Percentiles rank a stretch among this genome's conserved stretches.
These are phyloP conservation scores for Linanthus parryae DNA, from an alignment of 148 eudicot species.

Conservation along the genomic window DNA sequence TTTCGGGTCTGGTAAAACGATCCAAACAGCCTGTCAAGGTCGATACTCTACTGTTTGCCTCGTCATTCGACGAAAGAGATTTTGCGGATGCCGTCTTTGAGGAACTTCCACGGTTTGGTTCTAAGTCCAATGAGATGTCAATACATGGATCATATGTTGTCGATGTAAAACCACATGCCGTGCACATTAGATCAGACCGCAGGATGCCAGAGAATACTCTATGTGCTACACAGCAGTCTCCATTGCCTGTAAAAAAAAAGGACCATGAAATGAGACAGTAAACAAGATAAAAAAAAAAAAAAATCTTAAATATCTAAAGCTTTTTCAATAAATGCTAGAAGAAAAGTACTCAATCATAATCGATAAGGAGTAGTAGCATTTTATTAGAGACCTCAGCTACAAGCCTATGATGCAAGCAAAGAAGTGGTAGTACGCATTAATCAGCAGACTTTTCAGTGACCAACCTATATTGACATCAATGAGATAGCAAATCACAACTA, in stretches of 20 bases:
- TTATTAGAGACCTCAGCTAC: too few relatives aligned
- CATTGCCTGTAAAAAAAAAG: slow-evolving; percentile 52
- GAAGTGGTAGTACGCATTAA: not conserved
- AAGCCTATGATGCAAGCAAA: not conserved
- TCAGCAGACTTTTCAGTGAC: not conserved
- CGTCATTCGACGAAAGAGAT: slow-evolving; percentile 40
- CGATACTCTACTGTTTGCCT: slow-evolving; percentile 24
- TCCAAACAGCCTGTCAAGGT: slow-evolving; percentile 65
- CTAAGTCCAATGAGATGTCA: slow-evolving; percentile 73
- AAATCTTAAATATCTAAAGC: too few relatives aligned
- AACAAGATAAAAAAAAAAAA: not conserved
- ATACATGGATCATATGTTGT: slow-evolving; percentile 78
- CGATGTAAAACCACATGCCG: slow-evolving; percentile 76
- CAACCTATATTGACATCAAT: not conserved
- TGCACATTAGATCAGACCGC: slow-evolving; percentile 79
- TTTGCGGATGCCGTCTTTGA: slow-evolving; percentile 30
- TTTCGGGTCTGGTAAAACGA: slow-evolving; percentile 68
- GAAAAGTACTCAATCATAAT: too few relatives aligned
- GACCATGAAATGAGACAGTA: too few relatives aligned
- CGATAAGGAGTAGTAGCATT: too few relatives aligned
- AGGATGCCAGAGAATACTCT: slow-evolving; percentile 73
- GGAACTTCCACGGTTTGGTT: slow-evolving; percentile 30
- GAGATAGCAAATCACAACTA: not conserved
- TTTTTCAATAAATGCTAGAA: too few relatives aligned
- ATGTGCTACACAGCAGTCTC: slow-evolving; percentile 79